phyloP scores from a whole-genome alignment of 1,139 yeast genomes.

The Suhomyces guaymorum region DNA sequence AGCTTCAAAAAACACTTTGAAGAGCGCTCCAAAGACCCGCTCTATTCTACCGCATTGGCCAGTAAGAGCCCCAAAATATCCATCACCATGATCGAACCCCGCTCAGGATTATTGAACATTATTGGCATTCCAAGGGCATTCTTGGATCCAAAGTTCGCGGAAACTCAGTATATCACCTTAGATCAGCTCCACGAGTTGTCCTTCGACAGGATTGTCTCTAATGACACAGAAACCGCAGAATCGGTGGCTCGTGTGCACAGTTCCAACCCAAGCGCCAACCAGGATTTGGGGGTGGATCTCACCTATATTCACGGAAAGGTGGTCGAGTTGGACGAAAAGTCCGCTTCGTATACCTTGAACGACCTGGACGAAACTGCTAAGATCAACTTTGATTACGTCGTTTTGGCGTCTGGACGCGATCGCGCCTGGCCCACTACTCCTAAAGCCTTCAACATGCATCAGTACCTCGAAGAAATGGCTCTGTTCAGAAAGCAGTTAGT shows the following conservation, averaged over 20 bases:
- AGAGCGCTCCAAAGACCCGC: constrained; percentile 15
- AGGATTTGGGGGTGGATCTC: constrained; percentile 20
- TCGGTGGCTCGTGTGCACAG: constrained; percentile 16
- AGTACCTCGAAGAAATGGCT: constrained; percentile 36
- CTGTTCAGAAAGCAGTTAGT: constrained; percentile 27
- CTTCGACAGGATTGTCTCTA: constrained; percentile 30
- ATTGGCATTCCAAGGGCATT: constrained; percentile 53
- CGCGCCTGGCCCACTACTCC: constrained; percentile 60
- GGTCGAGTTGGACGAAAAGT: constrained; percentile 28
- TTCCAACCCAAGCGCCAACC: constrained; percentile 17
- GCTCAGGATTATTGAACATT: constrained; percentile 52
- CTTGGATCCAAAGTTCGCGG: constrained; percentile 48
- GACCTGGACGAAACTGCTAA: constrained; percentile 18
- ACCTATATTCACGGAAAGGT: constrained; percentile 46
- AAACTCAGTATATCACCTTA: constrained; percentile 41
- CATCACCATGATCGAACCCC: constrained; percentile 50
- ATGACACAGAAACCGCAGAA: constrained; percentile 20
- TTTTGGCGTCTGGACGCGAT: constrained; percentile 53
- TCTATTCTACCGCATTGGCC: constrained; percentile 14
- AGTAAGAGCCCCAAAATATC: constrained; percentile 25
- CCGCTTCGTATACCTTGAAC: constrained; percentile 26
- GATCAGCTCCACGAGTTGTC: constrained; percentile 32
- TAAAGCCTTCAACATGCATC: constrained; percentile 29
- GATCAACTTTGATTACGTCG: constrained; percentile 49
- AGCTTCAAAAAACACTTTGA: constrained; percentile 35